Evolutionary conservation across 208 protist species (phyloP), one percentile per base, ranked within the genome.

Genomic region (Acanthamoeba culbertsoni): DNA sequence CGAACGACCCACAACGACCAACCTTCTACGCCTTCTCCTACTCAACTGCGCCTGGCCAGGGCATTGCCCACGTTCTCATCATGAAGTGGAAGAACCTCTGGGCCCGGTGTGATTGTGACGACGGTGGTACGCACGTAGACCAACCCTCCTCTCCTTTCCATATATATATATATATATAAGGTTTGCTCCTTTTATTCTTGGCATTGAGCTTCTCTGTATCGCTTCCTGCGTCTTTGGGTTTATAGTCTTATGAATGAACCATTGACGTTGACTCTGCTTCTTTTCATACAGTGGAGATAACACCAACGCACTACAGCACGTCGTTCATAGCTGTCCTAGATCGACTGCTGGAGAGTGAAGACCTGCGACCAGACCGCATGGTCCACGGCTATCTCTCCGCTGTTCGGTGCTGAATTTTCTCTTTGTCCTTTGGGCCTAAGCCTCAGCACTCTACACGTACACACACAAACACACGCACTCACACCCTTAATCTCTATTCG

Each of bases 41-140:
- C 68, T 35, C 63, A 6, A 23, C 63, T 16, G 14, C 37, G 16
- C 40, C 68, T 42, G 42, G 14, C 37, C 68, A 68, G 68, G 42
- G 40, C 14, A 48, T 79, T n/a, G 35, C 68, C 18, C 68, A 79
- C 68, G 68, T 79, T 3, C 68, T 79, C 20, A 79, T 79, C 42
- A 79, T 79, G 68, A 79, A 79, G 68, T 79, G 68, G 68, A 79
- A 79, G 68, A 79, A 79, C 40, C 68, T 79, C 40, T 79, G 68
- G 68, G 68, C 68, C 7, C 35, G 68, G 33, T 79, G 68, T 28
- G 68, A 79, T 42, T 79, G 68, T 42, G 37, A 79, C 33, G 68
- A 79, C 48, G 68, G 68, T 51, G 68, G 68, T 79, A 40, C 68
- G n/a, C n/a, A n/a, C n/a, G n/a, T n/a, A n/a, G n/a, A 53, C 40